A percentile compares a stretch with the other conserved stretches of the same genome.
Conservation (phyloP, 2,329 filamentous ascomycete genomes). For the Aspergillus neotritici region DNA sequence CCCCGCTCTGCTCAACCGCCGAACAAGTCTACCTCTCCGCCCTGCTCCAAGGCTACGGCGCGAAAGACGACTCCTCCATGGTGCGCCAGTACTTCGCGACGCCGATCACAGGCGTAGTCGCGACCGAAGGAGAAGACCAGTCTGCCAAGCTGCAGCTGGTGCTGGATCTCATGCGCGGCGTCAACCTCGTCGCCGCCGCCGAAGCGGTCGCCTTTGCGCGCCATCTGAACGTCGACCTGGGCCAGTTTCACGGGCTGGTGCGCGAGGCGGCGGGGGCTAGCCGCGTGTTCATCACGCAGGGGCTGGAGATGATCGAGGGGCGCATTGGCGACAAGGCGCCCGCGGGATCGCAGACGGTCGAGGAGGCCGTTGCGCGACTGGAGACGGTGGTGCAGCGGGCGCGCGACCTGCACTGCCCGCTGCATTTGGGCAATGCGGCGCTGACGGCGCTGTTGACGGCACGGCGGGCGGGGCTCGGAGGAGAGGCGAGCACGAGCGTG, state of each 20-base stretch:
- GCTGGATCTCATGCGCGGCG: constrained; percentile 41
- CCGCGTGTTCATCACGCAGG: constrained; percentile 39
- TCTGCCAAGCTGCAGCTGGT: constrained; percentile 37
- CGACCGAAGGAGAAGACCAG: constrained; percentile 28
- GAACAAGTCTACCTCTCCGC: constrained; percentile 61
- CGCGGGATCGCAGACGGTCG: constrained; percentile 32
- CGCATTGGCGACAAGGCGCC: constrained; percentile 20
- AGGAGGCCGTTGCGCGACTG: constrained; percentile 35
- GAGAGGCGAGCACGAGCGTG: constrained; percentile 27
- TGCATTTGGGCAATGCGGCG: constrained; percentile 35
- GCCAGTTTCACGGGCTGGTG: constrained; percentile 44
- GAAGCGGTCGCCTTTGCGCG: constrained; percentile 46
- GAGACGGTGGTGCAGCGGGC: constrained; percentile 40
- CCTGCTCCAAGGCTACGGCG: constrained; percentile 52
- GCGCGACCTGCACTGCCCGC: constrained; percentile 33
- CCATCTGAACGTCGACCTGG: constrained; percentile 41
- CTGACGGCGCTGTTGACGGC: constrained; percentile 31
- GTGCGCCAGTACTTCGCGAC: constrained; percentile 49
- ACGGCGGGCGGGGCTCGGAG: constrained; percentile 27
- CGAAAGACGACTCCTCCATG: constrained; percentile 52
- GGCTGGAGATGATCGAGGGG: constrained; percentile 33
- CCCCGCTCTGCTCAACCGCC: constrained; percentile 56
- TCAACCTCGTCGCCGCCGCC: constrained; percentile 46
- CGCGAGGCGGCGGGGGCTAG: constrained; percentile 45
- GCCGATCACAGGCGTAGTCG: constrained; percentile 36